A percentile compares a stretch with the other conserved stretches of the same genome.
Conservation (phyloP, 257 asterid species). For the Hygrophila difformis region DNA sequence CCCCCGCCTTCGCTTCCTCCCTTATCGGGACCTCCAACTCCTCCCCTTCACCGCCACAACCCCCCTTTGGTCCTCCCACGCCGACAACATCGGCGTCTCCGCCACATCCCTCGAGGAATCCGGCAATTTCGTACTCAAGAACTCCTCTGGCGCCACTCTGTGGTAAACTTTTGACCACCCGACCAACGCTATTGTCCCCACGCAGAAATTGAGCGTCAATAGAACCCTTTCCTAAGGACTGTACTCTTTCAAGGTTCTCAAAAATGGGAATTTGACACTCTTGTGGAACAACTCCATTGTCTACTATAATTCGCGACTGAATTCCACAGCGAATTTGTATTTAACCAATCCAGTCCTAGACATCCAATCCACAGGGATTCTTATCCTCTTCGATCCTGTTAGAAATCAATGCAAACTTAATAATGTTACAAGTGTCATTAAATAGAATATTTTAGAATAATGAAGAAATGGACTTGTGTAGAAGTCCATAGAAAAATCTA, state of each 20-base stretch:
- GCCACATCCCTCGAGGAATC: conserved; percentile 31
- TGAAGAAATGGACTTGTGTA: too few relatives aligned
- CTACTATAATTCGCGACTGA: conserved; percentile 62
- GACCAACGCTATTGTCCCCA: conserved; percentile 56
- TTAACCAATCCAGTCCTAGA: conserved; percentile 39
- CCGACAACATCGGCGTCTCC: conserved; percentile 29
- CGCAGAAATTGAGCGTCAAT: conserved; percentile 32
- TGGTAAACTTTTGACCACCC: conserved; percentile 80
- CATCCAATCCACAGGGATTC: conserved; percentile 41
- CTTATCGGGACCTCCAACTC: conserved; percentile 46
- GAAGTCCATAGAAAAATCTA: too few relatives aligned
- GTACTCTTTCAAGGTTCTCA: conserved; percentile 34
- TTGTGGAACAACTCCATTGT: conserved; percentile 42
- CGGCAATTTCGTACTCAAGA: conserved; percentile 49
- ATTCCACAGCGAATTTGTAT: conserved; percentile 29
- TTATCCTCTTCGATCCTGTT: conserved; percentile 48
- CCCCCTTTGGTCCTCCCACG: conserved; percentile 43
- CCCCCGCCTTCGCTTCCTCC: conserved; percentile 30
- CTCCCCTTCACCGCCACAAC: conserved; percentile 31
- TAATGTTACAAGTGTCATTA: too few relatives aligned
- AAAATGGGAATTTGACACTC: conserved; percentile 54
- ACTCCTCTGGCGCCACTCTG: conserved; percentile 32
- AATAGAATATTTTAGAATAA: too few relatives aligned
- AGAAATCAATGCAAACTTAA: too few relatives aligned
- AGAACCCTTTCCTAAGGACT: conserved; percentile 39